Conservation (phyloP, 345 rosid species). For the Dipteronia dyeriana region DNA sequence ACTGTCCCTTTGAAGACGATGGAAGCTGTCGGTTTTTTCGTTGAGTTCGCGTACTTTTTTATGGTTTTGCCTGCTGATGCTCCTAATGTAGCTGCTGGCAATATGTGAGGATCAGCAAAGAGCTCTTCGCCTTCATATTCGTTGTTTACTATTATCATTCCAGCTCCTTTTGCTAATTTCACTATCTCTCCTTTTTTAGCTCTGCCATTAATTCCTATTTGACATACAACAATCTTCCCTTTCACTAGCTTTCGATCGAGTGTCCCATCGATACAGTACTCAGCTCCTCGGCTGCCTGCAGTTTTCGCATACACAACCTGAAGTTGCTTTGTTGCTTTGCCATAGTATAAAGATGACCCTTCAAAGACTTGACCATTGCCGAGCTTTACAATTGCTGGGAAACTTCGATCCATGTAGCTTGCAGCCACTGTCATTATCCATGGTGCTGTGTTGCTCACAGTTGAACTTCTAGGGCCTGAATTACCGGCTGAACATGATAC, state of each 20-base stretch:
- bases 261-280: constrained; percentile 26
- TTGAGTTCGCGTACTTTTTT: constrained; percentile 41
- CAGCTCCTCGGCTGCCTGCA: constrained; percentile 55
- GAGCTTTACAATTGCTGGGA: constrained; percentile 56
- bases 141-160: constrained; percentile 59
- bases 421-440: constrained; percentile 95
- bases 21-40: constrained; percentile 47
- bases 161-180: constrained; percentile 62
- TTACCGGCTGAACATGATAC: constrained; percentile 87
- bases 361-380: constrained; percentile 43
- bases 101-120: constrained; percentile 59
- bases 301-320: constrained; percentile 50
- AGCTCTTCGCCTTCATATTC: constrained; percentile 61
- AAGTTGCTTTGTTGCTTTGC: constrained; percentile 37
- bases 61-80: constrained; percentile 46
- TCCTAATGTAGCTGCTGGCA: constrained; percentile 61
- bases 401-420: constrained; percentile 64
- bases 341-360: constrained; percentile 57
- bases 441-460: constrained; percentile 62
- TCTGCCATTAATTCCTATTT: constrained; percentile 21
- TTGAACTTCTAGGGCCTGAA: constrained; percentile 58
- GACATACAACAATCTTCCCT: constrained; percentile 47
- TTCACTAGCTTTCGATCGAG: constrained; percentile 34
- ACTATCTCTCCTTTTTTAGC: constrained; percentile 38
- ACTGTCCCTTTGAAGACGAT: constrained; percentile 58